phyloP scores from a whole-genome alignment of 495 filamentous ascomycete species.

The Penicilliopsis zonata region DNA sequence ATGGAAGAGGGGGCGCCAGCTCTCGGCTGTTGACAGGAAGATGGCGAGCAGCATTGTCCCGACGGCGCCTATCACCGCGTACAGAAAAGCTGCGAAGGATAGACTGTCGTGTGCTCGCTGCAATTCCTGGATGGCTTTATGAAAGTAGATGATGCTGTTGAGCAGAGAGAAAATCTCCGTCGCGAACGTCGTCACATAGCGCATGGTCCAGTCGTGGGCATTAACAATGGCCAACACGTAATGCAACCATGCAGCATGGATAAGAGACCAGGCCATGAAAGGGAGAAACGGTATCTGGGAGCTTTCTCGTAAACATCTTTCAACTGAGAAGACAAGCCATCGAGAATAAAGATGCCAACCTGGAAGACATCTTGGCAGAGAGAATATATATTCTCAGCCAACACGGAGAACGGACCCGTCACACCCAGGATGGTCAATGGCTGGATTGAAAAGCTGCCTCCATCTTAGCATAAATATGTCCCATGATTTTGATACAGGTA shows the following conservation, averaged over 20 bases:
- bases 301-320: neutral
- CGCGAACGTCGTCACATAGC: slow-evolving; percentile 61
- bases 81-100: slow-evolving; percentile 58
- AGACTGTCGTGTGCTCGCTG: slow-evolving; percentile 45
- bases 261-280: slow-evolving; percentile 66
- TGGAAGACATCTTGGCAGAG: slow-evolving; percentile 46
- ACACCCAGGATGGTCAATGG: slow-evolving; percentile 63
- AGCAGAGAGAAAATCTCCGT: slow-evolving; percentile 61
- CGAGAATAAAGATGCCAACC: slow-evolving; percentile 18
- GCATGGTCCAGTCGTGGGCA: slow-evolving; percentile 68
- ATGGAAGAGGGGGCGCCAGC: slow-evolving; percentile 55
- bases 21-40: slow-evolving; percentile 49
- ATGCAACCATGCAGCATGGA: slow-evolving; percentile 61
- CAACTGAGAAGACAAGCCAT: neutral
- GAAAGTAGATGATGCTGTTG: slow-evolving; percentile 66
- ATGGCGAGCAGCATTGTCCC: slow-evolving; percentile 60
- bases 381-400: slow-evolving; percentile 58
- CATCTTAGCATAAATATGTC: too few relatives aligned
- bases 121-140: slow-evolving; percentile 61
- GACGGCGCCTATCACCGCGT: slow-evolving; percentile 55
- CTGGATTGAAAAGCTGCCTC: slow-evolving; percentile 47
- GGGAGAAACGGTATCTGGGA: slow-evolving; percentile 50
- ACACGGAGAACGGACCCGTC: slow-evolving; percentile 61
- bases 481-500: too few relatives aligned
- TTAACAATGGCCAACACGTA: slow-evolving; percentile 59